Evolutionary conservation across 176 grass and related monocot species (phyloP), one percentile per base, ranked within the genome.

Genomic region (Typha latifolia): DNA sequence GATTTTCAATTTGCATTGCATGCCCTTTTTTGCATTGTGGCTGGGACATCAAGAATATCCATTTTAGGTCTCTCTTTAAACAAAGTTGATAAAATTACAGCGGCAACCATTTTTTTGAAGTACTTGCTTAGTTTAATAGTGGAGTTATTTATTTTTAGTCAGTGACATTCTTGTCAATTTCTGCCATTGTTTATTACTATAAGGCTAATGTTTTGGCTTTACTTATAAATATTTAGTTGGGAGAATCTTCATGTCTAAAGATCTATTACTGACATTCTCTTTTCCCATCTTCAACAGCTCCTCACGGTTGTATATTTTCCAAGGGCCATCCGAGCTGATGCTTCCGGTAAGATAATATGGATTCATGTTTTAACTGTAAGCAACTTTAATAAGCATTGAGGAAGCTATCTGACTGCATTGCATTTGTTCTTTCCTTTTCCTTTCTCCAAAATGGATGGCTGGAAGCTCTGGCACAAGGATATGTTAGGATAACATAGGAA

Each of bases 311-410:
- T 97, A 97, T 78, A 80, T 90, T 75, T 89, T 97, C 34, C 94
- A 97, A 82, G 94, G 94, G 66, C 94, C 94, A 37, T 80, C 83
- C 73, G 85, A 97, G 34, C 70, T 97, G 68, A 97, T 97, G 94
- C 94, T 83, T 70, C 89, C 83, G 67, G 94, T 97, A 82, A 96
- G 85, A 72, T 84, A 55, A 48, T 75, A 49, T 69, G 69, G 77
- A 65, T 12, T 34, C 64, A 10, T 59, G 20, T 59, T 59, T 22
- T 16, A 59, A 19, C 10, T 59, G 53, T 59, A 59, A 43, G 37
- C 37, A 43, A 10, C 37, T 43, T 43, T 43, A 43, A 43, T 9
- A 43, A 43, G 37, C 37, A 9, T 10, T 43, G 37, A 43, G 37
- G 8, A 43, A 37, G 34, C 37, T 43, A 43, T 43, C 5, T 43